Percentiles rank a stretch among this genome's conserved stretches.
phyloP scores from a whole-genome alignment of 2,329 filamentous ascomycete species.

The Arthrobotrys musiformis region DNA sequence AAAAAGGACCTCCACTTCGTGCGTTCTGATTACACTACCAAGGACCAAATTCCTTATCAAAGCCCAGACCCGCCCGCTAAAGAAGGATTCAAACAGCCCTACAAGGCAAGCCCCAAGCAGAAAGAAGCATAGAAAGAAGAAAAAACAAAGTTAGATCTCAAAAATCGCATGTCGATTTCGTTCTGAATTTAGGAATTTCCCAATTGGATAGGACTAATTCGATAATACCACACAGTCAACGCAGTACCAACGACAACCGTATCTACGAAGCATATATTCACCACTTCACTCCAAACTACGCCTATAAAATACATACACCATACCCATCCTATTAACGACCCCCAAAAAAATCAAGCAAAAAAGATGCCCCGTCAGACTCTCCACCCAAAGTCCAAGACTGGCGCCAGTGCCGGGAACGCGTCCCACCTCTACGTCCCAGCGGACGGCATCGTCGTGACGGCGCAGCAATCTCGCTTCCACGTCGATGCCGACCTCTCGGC shows the following conservation, averaged over 20 bases:
- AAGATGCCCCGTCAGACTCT: slow-evolving; percentile 15
- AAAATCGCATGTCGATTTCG: not conserved
- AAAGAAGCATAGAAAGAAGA: too few relatives aligned
- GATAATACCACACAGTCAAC: slow-evolving; percentile 31
- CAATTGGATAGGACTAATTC: not conserved
- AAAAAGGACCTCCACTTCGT: slow-evolving; percentile 4
- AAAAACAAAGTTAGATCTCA: too few relatives aligned
- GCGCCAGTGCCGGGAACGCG: not conserved
- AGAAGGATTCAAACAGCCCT: not conserved
- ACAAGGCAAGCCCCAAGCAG: not conserved
- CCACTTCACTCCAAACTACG: not conserved
- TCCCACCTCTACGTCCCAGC: slow-evolving; percentile 12
- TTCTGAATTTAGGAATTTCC: not conserved
- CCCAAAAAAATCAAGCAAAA: not conserved
- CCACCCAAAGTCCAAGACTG: slow-evolving; percentile 18
- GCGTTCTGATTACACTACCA: not conserved
- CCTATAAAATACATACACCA: not conserved
- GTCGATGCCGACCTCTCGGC: slow-evolving; percentile 62
- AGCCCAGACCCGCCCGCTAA: not conserved
- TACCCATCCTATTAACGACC: not conserved
- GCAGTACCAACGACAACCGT: not conserved
- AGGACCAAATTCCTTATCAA: not conserved
- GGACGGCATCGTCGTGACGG: slow-evolving; percentile 69
- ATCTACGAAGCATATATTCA: not conserved
- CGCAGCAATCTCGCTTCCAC: slow-evolving; percentile 75